Percentiles rank a stretch among this genome's conserved stretches.
These are phyloP conservation scores for Meyerozyma elateridarum DNA, from an alignment of 1,139 yeast genomes.

Conservation along the genomic window DNA sequence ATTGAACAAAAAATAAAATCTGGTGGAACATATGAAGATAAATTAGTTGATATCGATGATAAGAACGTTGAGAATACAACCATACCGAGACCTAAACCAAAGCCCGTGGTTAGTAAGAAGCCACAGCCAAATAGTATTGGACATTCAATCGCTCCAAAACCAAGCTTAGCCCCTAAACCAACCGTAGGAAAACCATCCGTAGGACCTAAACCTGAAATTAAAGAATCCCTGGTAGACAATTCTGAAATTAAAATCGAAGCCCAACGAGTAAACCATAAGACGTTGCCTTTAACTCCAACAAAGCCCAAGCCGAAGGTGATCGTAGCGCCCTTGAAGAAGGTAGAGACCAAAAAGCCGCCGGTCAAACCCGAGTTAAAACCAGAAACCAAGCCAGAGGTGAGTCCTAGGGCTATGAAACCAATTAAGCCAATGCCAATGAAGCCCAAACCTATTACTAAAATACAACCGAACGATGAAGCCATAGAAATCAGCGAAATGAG, in stretches of 20 bases:
- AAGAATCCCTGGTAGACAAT: neutral
- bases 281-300: neutral
- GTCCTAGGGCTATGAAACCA: neutral
- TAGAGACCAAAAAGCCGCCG: neutral
- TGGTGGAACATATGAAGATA: constrained; percentile 6
- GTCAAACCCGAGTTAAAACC: neutral
- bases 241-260: neutral
- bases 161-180: neutral
- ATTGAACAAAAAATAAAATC: constrained; percentile 17
- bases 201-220: neutral
- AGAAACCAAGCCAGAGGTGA: neutral
- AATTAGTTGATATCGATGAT: neutral
- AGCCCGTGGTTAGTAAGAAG: too few species aligned
- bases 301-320: neutral
- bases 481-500: too few species aligned
- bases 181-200: too few species aligned
- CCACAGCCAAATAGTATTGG: too few species aligned
- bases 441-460: neutral
- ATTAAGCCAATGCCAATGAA: neutral
- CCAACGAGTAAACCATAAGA: neutral
- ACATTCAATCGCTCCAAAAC: too few species aligned
- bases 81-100: too few species aligned
- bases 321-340: neutral
- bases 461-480: too few species aligned
- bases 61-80: constrained; percentile 3